Conservation (phyloP, 75 land plant species). For the Ceratopteris richardii region DNA sequence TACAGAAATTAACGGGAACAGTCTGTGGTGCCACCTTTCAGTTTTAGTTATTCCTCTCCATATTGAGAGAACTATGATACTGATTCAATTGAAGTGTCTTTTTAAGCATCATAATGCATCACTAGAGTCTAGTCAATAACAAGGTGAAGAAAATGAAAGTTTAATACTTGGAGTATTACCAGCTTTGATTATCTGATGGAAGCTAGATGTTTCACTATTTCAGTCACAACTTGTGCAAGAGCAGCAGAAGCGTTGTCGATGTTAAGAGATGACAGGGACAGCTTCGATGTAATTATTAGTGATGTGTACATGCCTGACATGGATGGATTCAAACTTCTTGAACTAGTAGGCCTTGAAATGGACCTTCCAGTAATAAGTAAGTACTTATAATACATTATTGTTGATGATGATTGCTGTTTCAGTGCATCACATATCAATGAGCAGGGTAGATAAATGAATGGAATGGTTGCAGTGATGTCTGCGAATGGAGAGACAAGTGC, state of each 20-base stretch:
- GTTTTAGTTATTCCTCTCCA: no score
- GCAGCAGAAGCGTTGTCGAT: conserved; percentile 53
- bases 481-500: conserved; percentile 66
- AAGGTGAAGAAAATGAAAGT: no score
- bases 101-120: no score
- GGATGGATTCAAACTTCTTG: conserved; percentile 91
- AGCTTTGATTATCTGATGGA: no score
- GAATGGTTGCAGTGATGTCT: conserved; percentile 60
- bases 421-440: background rate
- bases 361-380: conserved; percentile 39
- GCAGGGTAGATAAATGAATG: no score
- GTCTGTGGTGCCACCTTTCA: no score
- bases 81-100: no score
- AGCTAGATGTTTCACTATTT: no score
- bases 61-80: no score
- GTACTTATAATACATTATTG: background rate
- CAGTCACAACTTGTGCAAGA: conserved; percentile 67
- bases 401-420: background rate
- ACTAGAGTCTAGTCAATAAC: no score
- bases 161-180: no score
- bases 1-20: no score
- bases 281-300: conserved; percentile 76
- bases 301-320: conserved; percentile 94
- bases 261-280: conserved; percentile 63
- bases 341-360: conserved; percentile 83